These are phyloP conservation scores for Myriosclerotinia scirpicola DNA, from an alignment of 2,329 filamentous ascomycete genomes.

Conservation along the genomic window DNA sequence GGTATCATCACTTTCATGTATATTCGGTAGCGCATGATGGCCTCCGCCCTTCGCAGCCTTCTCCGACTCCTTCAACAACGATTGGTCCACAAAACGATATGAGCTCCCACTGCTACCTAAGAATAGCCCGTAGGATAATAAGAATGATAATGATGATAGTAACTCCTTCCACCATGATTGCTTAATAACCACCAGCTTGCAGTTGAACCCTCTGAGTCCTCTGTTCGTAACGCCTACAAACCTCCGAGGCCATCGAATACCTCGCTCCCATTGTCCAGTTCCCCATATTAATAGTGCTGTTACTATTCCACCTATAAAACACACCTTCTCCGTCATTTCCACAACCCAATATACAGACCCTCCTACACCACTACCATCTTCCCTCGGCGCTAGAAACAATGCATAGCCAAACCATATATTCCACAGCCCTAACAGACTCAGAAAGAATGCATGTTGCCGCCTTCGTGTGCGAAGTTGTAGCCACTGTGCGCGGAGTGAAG, in stretches of 20 bases:
- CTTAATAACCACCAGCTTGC: constrained; percentile 88
- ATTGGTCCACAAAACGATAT: constrained; percentile 75
- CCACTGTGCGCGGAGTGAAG: constrained; percentile 88
- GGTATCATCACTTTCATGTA: constrained; percentile 59
- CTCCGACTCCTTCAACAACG: constrained; percentile 59
- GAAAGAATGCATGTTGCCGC: constrained; percentile 90
- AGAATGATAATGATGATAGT: constrained; percentile 69
- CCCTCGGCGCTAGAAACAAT: constrained; percentile 90
- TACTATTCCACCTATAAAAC: constrained; percentile 85
- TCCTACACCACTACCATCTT: constrained; percentile 87
- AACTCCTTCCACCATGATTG: constrained; percentile 80
- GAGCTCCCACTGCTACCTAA: constrained; percentile 66
- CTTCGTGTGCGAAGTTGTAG: constrained; percentile 84
- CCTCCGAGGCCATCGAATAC: constrained; percentile 87
- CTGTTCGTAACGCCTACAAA: constrained; percentile 90
- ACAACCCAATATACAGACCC: constrained; percentile 96
- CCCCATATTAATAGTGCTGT: constrained; percentile 87
- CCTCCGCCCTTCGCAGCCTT: constrained; percentile 53
- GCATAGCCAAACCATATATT: constrained; percentile 82
- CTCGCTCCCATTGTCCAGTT: constrained; percentile 94
- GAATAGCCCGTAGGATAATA: constrained; percentile 73
- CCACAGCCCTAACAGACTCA: constrained; percentile 78
- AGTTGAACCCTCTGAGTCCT: constrained; percentile 88
- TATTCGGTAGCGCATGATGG: constrained; percentile 45
- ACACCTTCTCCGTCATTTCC: constrained; percentile 85